Base-by-base conservation (phyloP, 1,284 basidiomycete genomes). In the Rhodotorula sp. region DNA sequence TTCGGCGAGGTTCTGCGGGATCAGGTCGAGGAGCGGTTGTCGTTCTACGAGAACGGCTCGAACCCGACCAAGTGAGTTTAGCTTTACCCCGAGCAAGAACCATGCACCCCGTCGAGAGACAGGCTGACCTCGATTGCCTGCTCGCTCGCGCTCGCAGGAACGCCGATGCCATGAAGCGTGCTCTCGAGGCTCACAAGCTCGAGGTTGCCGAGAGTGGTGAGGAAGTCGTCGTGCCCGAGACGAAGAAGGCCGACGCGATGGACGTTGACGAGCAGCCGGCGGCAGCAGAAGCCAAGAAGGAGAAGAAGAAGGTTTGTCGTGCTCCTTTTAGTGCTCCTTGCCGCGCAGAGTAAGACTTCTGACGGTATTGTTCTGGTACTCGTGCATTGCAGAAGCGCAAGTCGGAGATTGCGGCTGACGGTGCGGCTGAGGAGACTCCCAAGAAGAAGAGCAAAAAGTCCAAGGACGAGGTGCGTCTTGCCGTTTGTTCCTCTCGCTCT, bases 11-110 rank as follows among this genome's bases (percentile, higher is more conserved):
- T 94, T 18, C 86, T 99, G 31, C 87, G 91, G 19, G 85, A 87
- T 8, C 97, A 99, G 83, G 97, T 99, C 23, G 97, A 99, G 82
- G 95, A 99, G 83, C 88, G 97, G 23, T 86, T 99, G 15, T 86
- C 85, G 72, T 99, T 99, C 84, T 99, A 98, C 84, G 95, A 95
- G 78, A 70, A 63, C 15, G 78, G 78, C 14, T 73, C 77, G 34
- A 76, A 77, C 66, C 78, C 78, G 18, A 78, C 75, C 38, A 78
- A 77, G 71, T 63, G 19, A 10, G 62, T 34, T 43, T 34, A n/a
- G 47, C 23, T 1, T 6, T 31, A 28, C 28, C n/a, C 15, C 50
- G 5, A 16, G 23, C 18, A 16, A 58, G 21, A 5, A 48, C 38
- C 21, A 18, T 21, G 49, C 18, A 19, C 49, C 18, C 49, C 18